These are phyloP conservation scores for Sesbania bispinosa DNA, from an alignment of 306 rosid species.

Conservation along the genomic window DNA sequence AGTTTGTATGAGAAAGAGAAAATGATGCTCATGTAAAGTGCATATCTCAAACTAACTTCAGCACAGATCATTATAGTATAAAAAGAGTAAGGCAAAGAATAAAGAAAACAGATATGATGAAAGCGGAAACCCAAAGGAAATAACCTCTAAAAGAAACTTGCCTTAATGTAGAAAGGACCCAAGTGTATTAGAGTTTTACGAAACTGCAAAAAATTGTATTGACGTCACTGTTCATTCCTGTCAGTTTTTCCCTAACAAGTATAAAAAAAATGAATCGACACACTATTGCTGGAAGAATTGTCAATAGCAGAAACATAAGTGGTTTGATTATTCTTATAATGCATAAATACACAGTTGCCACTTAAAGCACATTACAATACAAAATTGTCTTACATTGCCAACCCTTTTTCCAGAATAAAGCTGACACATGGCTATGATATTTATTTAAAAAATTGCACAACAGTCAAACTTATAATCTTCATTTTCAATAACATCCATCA, in stretches of 20 bases:
- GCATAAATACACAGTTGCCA: background rate
- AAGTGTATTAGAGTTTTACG: slow-evolving; percentile 85
- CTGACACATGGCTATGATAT: background rate
- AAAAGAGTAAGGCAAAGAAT: slow-evolving; percentile 17
- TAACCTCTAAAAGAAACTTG: slow-evolving; percentile 41
- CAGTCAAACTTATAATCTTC: background rate
- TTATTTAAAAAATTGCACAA: background rate
- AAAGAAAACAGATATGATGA: background rate
- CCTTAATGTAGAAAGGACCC: slow-evolving; percentile 99
- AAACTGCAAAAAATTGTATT: slow-evolving; percentile 68
- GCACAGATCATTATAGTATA: background rate
- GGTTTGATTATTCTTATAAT: slow-evolving; percentile 1
- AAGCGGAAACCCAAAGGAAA: slow-evolving; percentile 20
- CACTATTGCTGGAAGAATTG: slow-evolving; percentile 6
- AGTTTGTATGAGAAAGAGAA: slow-evolving; percentile 17
- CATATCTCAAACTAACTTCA: slow-evolving; percentile 17
- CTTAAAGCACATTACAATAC: slow-evolving; percentile 2
- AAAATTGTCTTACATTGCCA: slow-evolving; percentile 9
- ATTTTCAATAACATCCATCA: background rate
- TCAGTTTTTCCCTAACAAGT: slow-evolving; percentile 23
- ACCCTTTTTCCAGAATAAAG: background rate
- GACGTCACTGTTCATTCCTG: slow-evolving; percentile 36
- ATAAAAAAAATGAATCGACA: slow-evolving; percentile 19
- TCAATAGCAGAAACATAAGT: background rate
- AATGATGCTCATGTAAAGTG: slow-evolving; percentile 1